Evolutionary conservation across 106 monocot species (phyloP).

Genomic region (Phalaenopsis equestris): DNA sequence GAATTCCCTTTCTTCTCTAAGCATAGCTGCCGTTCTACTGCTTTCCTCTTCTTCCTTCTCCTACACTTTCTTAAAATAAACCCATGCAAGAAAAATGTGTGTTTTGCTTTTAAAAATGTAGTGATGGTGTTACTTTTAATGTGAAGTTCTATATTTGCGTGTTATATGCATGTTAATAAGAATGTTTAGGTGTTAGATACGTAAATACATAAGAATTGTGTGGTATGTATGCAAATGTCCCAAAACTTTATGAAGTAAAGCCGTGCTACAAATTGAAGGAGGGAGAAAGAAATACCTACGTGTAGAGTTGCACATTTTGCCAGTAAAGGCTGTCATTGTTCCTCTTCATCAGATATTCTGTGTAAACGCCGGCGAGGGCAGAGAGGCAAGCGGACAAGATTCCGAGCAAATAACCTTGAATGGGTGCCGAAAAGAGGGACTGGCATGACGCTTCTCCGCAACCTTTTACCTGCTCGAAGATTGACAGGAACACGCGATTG

Average conservation of each 20-base stretch:
- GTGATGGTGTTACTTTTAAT: too few relatives aligned
- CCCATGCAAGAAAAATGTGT: too few relatives aligned
- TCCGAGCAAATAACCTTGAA: constrained; percentile 83
- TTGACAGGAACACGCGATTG: background rate
- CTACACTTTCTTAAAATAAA: too few relatives aligned
- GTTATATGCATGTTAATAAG: too few relatives aligned
- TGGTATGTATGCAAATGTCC: too few relatives aligned
- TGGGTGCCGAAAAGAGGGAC: constrained; percentile 80
- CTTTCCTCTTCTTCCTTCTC: too few relatives aligned
- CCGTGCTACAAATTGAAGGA: background rate
- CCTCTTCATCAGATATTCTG: constrained; percentile 97
- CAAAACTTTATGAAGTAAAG: background rate
- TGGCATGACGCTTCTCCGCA: constrained; percentile 79
- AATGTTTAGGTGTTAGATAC: too few relatives aligned
- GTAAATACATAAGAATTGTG: too few relatives aligned
- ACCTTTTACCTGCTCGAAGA: constrained; percentile 68
- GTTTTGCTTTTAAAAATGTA: too few relatives aligned
- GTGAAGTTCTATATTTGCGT: too few relatives aligned
- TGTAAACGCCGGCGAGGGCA: constrained; percentile 92
- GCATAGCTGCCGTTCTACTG: too few relatives aligned
- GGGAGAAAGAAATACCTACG: constrained; percentile 32
- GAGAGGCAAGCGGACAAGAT: constrained; percentile 95
- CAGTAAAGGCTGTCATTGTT: constrained; percentile 92
- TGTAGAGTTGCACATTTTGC: constrained; percentile 94
- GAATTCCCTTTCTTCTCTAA: too few relatives aligned